Base-by-base conservation (phyloP, 108 stramenopile genomes). In the Mediolabrus comicus region DNA sequence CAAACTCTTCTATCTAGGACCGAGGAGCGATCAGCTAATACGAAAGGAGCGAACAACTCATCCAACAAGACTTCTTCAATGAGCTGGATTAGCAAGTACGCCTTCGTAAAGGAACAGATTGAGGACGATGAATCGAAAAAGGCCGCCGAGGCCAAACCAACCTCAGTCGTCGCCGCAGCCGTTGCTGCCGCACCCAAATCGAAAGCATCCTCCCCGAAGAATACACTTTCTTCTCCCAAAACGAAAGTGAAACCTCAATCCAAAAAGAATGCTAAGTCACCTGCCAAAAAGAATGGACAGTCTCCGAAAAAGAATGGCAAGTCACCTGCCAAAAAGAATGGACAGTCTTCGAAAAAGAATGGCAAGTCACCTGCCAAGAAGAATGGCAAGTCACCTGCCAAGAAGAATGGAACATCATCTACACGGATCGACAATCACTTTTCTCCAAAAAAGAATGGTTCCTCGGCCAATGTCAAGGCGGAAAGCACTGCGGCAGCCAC, bases 21-120 rank as follows among this genome's bases (percentile, higher is more conserved):
- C 10, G 46, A 61, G 46, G 60, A 51, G 34, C 43, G 43, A 22
- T 36, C 54, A 4, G 54, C 39, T 12, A 51, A 14, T 12, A 22
- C 39, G 41, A 51, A 24, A 46, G 34, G 60, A 51, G 60, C 60
- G 1, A 35, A n/a, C 41, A 61, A 24, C n/a, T 51, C 46, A 14
- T 35, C 60, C 0, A 43, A 12, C 46, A 22, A 61, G 43, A 51
- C n/a, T 51, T 51, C 27, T 16, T 9, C 12, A n/a, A 61, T 51
- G 60, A 43, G 60, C 14, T 24, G 46, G 34, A 19, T 24, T 16
- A 61, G 39, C 14, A 4, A 51, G 33, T 26, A 56, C 54, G 13
- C 24, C 16, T 24, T 51, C 13, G 46, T 6, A 24, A 24, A 24
- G 46, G 60, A 61, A 24, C 41, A 43, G 19, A 61, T 13, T 35